A percentile compares a stretch with the other conserved stretches of the same genome.
phyloP scores from a whole-genome alignment of 2,329 filamentous ascomycete species.

The Leptoxyphium fumago region DNA sequence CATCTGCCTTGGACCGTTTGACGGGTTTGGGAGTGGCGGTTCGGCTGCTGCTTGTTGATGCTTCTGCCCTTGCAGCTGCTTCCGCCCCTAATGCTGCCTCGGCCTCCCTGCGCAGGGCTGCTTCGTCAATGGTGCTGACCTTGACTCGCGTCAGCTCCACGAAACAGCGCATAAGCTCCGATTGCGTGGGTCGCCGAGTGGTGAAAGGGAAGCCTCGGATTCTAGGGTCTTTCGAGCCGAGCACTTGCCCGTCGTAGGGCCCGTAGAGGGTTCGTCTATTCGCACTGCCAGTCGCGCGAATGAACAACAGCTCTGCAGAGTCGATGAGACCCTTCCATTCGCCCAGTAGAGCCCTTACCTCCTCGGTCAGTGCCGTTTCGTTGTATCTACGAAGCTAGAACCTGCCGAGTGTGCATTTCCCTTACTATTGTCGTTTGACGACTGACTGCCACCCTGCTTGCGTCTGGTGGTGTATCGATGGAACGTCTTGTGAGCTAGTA shows the following conservation, averaged over 20 bases:
- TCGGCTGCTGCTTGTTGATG: slow-evolving; percentile 27
- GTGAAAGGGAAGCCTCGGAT: slow-evolving; percentile 85
- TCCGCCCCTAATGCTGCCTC: slow-evolving; percentile 27
- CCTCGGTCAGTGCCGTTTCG: slow-evolving; percentile 76
- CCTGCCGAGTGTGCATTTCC: slow-evolving; percentile 89
- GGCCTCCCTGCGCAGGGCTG: slow-evolving; percentile 36
- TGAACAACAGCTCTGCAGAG: slow-evolving; percentile 69
- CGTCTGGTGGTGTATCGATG: slow-evolving; percentile 91
- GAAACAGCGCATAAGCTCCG: slow-evolving; percentile 86
- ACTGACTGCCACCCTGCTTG: slow-evolving; percentile 92
- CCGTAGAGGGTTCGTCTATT: slow-evolving; percentile 82
- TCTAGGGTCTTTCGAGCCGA: slow-evolving; percentile 63
- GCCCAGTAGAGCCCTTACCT: slow-evolving; percentile 63
- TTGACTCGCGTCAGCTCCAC: slow-evolving; percentile 88
- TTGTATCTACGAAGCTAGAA: slow-evolving; percentile 85
- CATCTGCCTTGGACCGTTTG: slow-evolving; percentile 68
- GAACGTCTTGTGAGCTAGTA: slow-evolving; percentile 93
- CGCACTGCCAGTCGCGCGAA: slow-evolving; percentile 74
- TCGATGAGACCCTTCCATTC: slow-evolving; percentile 84
- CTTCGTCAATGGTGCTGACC: slow-evolving; percentile 60
- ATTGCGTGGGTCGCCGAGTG: slow-evolving; percentile 80
- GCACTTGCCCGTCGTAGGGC: slow-evolving; percentile 75
- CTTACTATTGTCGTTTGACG: slow-evolving; percentile 85
- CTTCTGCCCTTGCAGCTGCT: slow-evolving; percentile 25
- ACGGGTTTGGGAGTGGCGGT: slow-evolving; percentile 37